phyloP scores from a whole-genome alignment of 1,284 basidiomycete genomes.

The Cryptococcus deneoformans region DNA sequence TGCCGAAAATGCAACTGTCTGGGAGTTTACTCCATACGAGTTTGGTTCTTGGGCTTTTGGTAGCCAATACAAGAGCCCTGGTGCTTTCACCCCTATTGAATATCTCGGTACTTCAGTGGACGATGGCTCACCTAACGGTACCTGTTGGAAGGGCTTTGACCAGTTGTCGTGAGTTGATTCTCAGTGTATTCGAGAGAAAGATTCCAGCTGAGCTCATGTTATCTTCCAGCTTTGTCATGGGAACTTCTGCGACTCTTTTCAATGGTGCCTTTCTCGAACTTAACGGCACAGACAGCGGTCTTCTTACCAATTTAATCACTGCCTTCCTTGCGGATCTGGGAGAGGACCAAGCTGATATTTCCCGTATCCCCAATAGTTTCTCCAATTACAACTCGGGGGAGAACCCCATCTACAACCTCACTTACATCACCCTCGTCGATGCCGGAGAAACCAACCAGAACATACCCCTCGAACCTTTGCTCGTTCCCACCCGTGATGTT shows the following conservation, averaged over 20 bases:
- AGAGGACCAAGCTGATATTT: slow-evolving; percentile 50
- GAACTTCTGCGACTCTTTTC: slow-evolving; percentile 50
- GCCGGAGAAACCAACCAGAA: slow-evolving; percentile 53
- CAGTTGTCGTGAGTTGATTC: slow-evolving; percentile 37
- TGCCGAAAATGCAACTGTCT: slow-evolving; percentile 50
- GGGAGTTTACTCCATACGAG: slow-evolving; percentile 53
- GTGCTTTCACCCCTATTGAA: slow-evolving; percentile 45
- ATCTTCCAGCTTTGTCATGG: slow-evolving; percentile 46
- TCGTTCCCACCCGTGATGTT: slow-evolving; percentile 52
- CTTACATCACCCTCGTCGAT: slow-evolving; percentile 52
- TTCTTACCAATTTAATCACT: slow-evolving; percentile 41
- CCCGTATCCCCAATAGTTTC: slow-evolving; percentile 52
- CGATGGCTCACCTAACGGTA: slow-evolving; percentile 39
- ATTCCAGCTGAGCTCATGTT: neutral
- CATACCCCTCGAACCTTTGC: slow-evolving; percentile 54
- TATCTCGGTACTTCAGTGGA: slow-evolving; percentile 45
- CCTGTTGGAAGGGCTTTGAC: slow-evolving; percentile 48
- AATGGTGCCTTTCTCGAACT: slow-evolving; percentile 33
- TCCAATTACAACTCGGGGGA: slow-evolving; percentile 36
- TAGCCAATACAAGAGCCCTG: slow-evolving; percentile 27
- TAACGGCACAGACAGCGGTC: slow-evolving; percentile 32
- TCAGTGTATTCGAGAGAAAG: too few species aligned
- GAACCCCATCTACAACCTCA: slow-evolving; percentile 38
- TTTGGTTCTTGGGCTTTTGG: slow-evolving; percentile 54
- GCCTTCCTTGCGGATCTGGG: slow-evolving; percentile 22